Evolutionary conservation across 345 rosid genomes (phyloP).

Genomic region (Ceriops decandra): DNA sequence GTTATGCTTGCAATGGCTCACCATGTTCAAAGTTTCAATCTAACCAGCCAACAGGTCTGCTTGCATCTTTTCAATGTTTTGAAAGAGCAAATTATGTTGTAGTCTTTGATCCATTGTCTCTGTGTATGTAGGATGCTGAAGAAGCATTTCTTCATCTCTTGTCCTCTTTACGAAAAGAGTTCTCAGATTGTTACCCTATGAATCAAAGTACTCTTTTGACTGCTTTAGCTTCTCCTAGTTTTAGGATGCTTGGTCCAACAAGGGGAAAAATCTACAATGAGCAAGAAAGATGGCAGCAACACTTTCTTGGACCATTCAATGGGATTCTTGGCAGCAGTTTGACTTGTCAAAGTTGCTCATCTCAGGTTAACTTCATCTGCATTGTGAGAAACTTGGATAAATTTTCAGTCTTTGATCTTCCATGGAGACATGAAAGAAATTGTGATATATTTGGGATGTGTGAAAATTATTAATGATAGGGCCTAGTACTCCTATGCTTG

Average conservation of each 20-base stretch:
- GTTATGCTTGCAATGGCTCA: slow-evolving; percentile 70
- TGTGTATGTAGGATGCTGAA: slow-evolving; percentile 64
- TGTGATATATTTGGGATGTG: slow-evolving; percentile 1
- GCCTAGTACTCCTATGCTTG: neutral
- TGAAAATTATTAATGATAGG: neutral
- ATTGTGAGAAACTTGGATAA: neutral
- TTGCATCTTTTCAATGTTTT: slow-evolving; percentile 8
- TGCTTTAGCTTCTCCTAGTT: slow-evolving; percentile 36
- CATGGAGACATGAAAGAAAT: neutral
- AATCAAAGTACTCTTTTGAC: slow-evolving; percentile 41
- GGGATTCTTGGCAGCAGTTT: slow-evolving; percentile 70
- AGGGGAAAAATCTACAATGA: slow-evolving; percentile 37
- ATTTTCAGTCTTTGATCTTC: neutral
- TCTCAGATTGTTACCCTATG: slow-evolving; percentile 49
- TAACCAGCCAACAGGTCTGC: slow-evolving; percentile 76
- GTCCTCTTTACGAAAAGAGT: slow-evolving; percentile 73
- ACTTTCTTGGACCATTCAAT: slow-evolving; percentile 83
- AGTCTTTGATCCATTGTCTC: slow-evolving; percentile 14
- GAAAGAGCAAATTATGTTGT: neutral
- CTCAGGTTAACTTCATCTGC: slow-evolving; percentile 50
- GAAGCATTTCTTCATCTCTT: slow-evolving; percentile 87
- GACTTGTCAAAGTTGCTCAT: slow-evolving; percentile 67
- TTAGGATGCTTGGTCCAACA: slow-evolving; percentile 47
- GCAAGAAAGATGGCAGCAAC: slow-evolving; percentile 71
- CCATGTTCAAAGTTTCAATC: slow-evolving; percentile 56